Base-by-base conservation (phyloP, 1,284 basidiomycete genomes). In the Rhizoctonia solani region DNA sequence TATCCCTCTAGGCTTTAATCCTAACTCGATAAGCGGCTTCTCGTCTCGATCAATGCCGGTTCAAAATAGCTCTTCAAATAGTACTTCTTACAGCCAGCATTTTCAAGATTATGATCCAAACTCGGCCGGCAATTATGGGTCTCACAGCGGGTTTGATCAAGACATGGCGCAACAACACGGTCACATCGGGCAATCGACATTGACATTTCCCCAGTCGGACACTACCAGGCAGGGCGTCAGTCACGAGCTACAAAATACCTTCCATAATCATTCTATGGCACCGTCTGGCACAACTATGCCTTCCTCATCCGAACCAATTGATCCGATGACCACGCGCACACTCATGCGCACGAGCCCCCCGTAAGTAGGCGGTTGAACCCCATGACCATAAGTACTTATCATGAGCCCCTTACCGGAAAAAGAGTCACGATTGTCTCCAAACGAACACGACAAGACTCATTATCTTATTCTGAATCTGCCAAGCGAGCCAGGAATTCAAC, bases 241-340 rank as follows among this genome's bases (percentile, higher is more conserved):
- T 65, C 61, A 65, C 61, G 61, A 65, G 61, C 61, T 53, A 19
- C 61, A 65, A 25, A 5, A 49, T 27, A n/a, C 37, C 27, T 65
- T 65, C 50, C 61, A 53, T 37, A 30, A 44, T 34, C 39, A 54
- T 32, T 27, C 61, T 29, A 52, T 65, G 49, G 37, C 61, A 65
- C 61, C 50, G 21, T 27, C 50, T 49, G 61, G 61, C 61, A 65
- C 46, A 52, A 50, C 21, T 34, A 65, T 65, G 61, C 61, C 61
- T 65, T 65, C 61, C 50, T 53, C 61, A 53, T 65, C 61, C 49
- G 61, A 53, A 14, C 49, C 52, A 23, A 49, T 65, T 65, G 61
- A 65, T 65, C 61, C 61, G 61, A 65, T 65, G 32, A 65, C 61
- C 61, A 65, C 50, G 61, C 61, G 50, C 41, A 13, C 61, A 42